phyloP scores from a whole-genome alignment of 148 eudicot species.

The Hydrangea macrophylla region DNA sequence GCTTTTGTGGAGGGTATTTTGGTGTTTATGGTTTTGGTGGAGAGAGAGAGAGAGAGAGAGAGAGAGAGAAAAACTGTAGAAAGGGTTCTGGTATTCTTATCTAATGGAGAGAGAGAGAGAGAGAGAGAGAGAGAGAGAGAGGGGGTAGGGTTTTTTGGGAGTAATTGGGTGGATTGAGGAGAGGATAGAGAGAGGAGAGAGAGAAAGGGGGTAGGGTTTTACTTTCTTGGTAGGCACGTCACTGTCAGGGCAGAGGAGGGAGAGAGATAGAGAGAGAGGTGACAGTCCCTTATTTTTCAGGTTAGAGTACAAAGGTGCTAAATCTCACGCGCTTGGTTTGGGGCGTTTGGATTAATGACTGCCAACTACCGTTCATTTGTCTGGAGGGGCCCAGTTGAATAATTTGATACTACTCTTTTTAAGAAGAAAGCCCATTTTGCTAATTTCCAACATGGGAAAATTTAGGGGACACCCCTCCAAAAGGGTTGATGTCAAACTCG shows the following conservation, averaged over 20 bases:
- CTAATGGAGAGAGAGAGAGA: neutral
- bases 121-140: neutral
- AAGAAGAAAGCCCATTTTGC: too few species aligned
- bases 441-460: too few species aligned
- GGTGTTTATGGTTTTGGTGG: neutral
- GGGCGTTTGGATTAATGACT: neutral
- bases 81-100: neutral
- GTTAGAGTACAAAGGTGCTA: neutral
- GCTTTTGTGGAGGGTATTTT: neutral
- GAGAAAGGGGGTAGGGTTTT: neutral
- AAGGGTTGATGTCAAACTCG: too few species aligned
- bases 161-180: too few species aligned
- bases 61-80: neutral
- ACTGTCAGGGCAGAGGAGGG: too few species aligned
- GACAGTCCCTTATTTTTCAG: neutral
- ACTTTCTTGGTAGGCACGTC: conserved; percentile 16
- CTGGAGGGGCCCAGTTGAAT: too few species aligned
- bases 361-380: neutral
- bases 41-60: neutral
- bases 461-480: too few species aligned
- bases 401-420: too few species aligned
- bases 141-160: too few species aligned
- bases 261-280: neutral
- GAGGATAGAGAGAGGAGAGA: neutral
- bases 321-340: neutral